Evolutionary conservation across 768 basidiomycete genomes (phyloP).

Genomic region (Auricularia cornea): DNA sequence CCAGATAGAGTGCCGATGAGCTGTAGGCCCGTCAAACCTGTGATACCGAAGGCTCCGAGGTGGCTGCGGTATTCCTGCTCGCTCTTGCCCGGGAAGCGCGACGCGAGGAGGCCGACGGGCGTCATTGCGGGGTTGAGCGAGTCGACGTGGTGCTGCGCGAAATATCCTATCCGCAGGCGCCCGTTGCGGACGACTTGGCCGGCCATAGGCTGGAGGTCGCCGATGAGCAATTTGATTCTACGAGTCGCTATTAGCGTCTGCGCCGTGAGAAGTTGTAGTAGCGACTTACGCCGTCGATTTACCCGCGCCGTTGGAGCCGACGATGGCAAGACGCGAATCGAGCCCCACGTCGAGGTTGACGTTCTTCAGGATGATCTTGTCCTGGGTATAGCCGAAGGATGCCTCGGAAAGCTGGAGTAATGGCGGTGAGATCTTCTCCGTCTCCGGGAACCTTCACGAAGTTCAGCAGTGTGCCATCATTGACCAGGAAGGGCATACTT

Average conservation of each 20-base stretch:
- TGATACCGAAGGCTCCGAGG: conserved; percentile 95
- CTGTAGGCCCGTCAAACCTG: conserved; percentile 89
- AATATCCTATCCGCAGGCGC: conserved; percentile 78
- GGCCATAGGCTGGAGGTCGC: conserved; percentile 60
- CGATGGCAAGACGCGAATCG: conserved; percentile 92
- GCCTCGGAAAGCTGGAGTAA: conserved; percentile 87
- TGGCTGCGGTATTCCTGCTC: conserved; percentile 97
- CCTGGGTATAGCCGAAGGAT: conserved; percentile 76
- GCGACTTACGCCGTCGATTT: conserved; percentile 80
- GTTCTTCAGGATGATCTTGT: conserved; percentile 65
- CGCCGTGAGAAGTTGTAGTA: not conserved
- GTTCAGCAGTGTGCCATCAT: not conserved
- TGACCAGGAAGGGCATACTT: conserved; percentile 40
- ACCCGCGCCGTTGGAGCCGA: conserved; percentile 92
- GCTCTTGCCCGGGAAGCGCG: conserved; percentile 85
- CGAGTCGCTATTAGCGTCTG: not conserved
- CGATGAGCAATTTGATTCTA: conserved; percentile 88
- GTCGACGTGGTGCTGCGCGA: conserved; percentile 95
- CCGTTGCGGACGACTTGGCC: conserved; percentile 90
- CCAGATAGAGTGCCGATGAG: conserved; percentile 86
- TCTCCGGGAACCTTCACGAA: conserved; percentile 73
- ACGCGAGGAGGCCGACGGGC: conserved; percentile 90
- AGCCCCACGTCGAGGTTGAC: conserved; percentile 88
- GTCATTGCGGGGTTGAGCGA: conserved; percentile 73
- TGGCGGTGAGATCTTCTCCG: conserved; percentile 96